Base-by-base conservation (phyloP, 306 rosid species). In the Myrica gale region DNA sequence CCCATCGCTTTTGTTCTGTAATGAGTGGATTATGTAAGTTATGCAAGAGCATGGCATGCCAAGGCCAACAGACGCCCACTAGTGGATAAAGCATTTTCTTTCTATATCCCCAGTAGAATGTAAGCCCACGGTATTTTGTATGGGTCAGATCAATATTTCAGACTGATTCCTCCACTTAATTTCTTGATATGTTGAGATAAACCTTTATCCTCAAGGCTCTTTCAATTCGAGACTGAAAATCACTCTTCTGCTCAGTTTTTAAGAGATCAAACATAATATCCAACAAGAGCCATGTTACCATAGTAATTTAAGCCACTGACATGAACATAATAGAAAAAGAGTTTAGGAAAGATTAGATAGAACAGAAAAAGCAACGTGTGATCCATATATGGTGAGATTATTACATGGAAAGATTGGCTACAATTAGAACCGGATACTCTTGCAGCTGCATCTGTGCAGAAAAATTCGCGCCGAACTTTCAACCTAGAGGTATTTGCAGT, bases 371-470 rank as follows among this genome's bases (percentile, higher is more conserved):
- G 3, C 3, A 69, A 69, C 7, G 32, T 2, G 56, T 6, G 7
- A 58, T 5, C 39, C 62, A 15, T 23, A 42, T 16, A 41, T 32
- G 19, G 61, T 43, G 9, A 78, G 79, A 70, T 74, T 6, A 60
- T 86, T 86, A 87, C 97, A 79, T 72, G 53, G 77, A 81, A 72
- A 76, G 72, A 46, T 20, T 77, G 83, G 46, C 51, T 79, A 82
- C 52, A 9, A 73, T 67, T 37, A 60, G 89, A 86, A 72, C 80
- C 81, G 72, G 84, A 75, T 72, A 78, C 80, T 81, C 85, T 85
- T 48, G 91, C 79, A 41, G 73, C 78, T 61, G 74, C 79, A 66
- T 69, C 86, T 0, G 84, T 77, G 62, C 88, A 88, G 74, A 86
- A 90, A 65, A 9, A 70, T 68, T 74, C 89, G 42, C 72, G 68